Base-by-base conservation (phyloP, 1,284 basidiomycete genomes). In the Trametes polyzona region DNA sequence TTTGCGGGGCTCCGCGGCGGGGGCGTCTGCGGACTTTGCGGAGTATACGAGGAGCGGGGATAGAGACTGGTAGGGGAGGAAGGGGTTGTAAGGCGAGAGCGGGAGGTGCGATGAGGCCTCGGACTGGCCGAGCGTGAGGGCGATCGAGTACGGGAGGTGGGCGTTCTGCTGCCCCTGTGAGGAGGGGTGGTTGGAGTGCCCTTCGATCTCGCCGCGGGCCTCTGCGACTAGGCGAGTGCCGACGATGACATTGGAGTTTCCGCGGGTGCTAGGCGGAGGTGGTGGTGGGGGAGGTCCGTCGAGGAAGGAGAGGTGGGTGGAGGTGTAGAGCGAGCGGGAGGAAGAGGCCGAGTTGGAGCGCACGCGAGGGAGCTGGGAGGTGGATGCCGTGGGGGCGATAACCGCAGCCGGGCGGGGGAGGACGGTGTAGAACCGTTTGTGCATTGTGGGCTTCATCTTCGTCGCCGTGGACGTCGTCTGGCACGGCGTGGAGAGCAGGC, bases 371-470 rank as follows among this genome's bases (percentile, higher is more conserved):
- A 67, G 64, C 7, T 73, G 59, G 7, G 75, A 62, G 47, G 71
- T 63, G 26, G 68, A 55, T 9, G 66, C 52, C 11, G 66, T 21
- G 9, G 63, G 57, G 29, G 67, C 32, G 11, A 62, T 29, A 30
- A 65, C 32, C 39, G 61, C 49, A 14, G 63, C 53, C 6, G 69
- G 65, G 32, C 73, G 69, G n/a, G 81, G 79, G 4, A 84, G 69
- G 51, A 75, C 79, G 14, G 76, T 76, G 66, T 76, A 81, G 36
- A 84, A 70, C 14, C 81, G 77, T 64, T 82, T 83, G 62, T 81
- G 82, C 19, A 84, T 77, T 37, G 76, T 75, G n/a, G n/a, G n/a
- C 75, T 81, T 82, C 78, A 83, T 83, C 41, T 39, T 42, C 17
- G 53, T 27, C 36, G 37, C 8, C n/a, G 41, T 48, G 37, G 44